A percentile compares a stretch with the other conserved stretches of the same genome.
Evolutionary conservation across 495 filamentous ascomycete species (phyloP).

Genomic region (Penicillium soppii): DNA sequence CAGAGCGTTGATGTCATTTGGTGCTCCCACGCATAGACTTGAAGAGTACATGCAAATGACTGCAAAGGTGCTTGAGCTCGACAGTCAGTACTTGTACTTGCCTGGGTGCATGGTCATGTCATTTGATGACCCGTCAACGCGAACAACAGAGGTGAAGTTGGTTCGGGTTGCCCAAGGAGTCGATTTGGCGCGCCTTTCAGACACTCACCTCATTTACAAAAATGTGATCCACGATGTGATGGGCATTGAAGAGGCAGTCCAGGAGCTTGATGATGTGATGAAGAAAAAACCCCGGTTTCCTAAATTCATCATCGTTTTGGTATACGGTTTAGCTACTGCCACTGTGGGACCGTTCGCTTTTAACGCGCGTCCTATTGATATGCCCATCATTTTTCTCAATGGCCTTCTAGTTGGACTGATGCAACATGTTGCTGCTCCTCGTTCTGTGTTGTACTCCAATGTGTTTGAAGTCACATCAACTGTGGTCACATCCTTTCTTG

Average conservation of each 20-base stretch:
- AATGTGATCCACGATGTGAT: constrained; percentile 84
- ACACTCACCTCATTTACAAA: constrained; percentile 86
- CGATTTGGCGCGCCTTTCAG: constrained; percentile 76
- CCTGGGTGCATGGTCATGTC: constrained; percentile 93
- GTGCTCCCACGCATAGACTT: constrained; percentile 70
- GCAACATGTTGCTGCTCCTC: constrained; percentile 73
- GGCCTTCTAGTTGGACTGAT: constrained; percentile 78
- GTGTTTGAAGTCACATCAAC: constrained; percentile 86
- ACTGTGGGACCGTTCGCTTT: constrained; percentile 84
- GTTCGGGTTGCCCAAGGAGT: constrained; percentile 72
- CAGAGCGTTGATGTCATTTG: constrained; percentile 75
- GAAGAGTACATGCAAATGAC: constrained; percentile 89
- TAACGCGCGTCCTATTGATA: constrained; percentile 75
- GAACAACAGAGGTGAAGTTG: constrained; percentile 87
- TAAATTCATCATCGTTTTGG: constrained; percentile 64
- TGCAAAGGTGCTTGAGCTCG: constrained; percentile 78
- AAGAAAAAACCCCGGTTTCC: constrained; percentile 62
- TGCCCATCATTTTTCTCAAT: constrained; percentile 81
- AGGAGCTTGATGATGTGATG: constrained; percentile 65
- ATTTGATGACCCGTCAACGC: constrained; percentile 82
- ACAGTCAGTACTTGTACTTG: constrained; percentile 85
- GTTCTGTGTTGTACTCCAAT: constrained; percentile 71
- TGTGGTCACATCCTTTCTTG: constrained; percentile 79
- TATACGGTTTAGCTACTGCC: constrained; percentile 79
- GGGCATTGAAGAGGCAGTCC: constrained; percentile 76